phyloP scores from a whole-genome alignment of 768 basidiomycete genomes.

The Sutorius australiensis region DNA sequence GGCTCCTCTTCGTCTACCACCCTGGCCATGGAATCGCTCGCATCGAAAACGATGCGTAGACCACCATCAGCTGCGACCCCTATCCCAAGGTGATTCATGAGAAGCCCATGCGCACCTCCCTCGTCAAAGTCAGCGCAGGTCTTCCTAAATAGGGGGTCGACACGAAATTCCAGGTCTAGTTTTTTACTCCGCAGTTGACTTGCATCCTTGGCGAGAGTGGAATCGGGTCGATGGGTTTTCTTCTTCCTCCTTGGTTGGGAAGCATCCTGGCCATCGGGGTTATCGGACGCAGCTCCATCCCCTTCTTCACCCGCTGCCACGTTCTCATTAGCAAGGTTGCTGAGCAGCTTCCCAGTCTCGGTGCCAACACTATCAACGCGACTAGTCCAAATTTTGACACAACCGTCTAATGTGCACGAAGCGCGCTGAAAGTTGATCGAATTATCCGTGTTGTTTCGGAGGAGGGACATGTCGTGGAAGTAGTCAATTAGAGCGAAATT shows the following conservation, averaged over 20 bases:
- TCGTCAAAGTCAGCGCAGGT: conserved; percentile 99
- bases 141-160: conserved; percentile 97
- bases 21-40: conserved; percentile 83
- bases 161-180: conserved; percentile 90
- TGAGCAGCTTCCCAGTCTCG: conserved; percentile 92
- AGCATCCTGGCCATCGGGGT: conserved; percentile 64
- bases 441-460: conserved; percentile 90
- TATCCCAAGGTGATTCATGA: conserved; percentile 92
- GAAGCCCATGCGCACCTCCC: conserved; percentile 89
- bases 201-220: conserved; percentile 87
- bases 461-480: conserved; percentile 95
- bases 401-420: conserved; percentile 94
- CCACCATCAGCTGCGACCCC: conserved; percentile 76
- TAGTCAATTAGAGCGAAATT: conserved; percentile 97
- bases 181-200: conserved; percentile 84
- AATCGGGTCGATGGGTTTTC: conserved; percentile 65
- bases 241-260: conserved; percentile 55
- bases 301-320: conserved; percentile 55
- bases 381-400: conserved; percentile 99
- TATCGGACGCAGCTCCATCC: conserved; percentile 55
- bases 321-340: conserved; percentile 74
- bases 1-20: conserved; percentile 67
- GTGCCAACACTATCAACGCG: conserved; percentile 96
- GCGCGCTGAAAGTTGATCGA: conserved; percentile 99
- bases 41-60: conserved; percentile 92